These are phyloP conservation scores for Cytospora leucostoma DNA, from an alignment of 2,329 filamentous ascomycete genomes.

Conservation along the genomic window DNA sequence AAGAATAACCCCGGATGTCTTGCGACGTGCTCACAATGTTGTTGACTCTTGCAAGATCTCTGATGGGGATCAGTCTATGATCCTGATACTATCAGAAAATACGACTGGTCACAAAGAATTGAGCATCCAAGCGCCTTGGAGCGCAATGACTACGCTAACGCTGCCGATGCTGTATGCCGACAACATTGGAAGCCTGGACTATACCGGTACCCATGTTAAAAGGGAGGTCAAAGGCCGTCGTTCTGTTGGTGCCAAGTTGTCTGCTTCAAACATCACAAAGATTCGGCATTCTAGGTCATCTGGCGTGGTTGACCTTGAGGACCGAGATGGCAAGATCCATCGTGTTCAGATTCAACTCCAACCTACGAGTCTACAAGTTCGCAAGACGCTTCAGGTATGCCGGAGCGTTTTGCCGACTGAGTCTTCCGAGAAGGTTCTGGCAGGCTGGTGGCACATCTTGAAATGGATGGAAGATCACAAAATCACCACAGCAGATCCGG, in stretches of 20 bases:
- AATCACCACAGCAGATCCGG: constrained; percentile 51
- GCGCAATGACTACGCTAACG: constrained; percentile 65
- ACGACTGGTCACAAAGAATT: constrained; percentile 65
- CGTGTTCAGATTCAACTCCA: constrained; percentile 68
- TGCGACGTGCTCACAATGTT: constrained; percentile 65
- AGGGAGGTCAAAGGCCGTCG: constrained; percentile 53
- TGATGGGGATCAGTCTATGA: constrained; percentile 67
- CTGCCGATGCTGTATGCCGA: constrained; percentile 62
- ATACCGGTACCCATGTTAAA: constrained; percentile 52
- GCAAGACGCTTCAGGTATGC: constrained; percentile 61
- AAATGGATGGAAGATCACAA: constrained; percentile 63
- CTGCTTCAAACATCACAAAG: constrained; percentile 50
- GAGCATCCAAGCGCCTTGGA: constrained; percentile 76
- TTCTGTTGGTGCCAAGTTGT: constrained; percentile 48
- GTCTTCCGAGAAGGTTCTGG: constrained; percentile 61
- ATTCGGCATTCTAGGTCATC: constrained; percentile 59
- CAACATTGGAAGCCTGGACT: constrained; percentile 61
- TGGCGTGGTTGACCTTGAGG: constrained; percentile 67
- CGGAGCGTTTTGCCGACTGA: constrained; percentile 63
- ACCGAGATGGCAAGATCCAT: constrained; percentile 63
- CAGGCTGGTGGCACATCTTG: constrained; percentile 73
- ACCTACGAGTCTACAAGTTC: constrained; percentile 63
- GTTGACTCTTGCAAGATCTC: constrained; percentile 71
- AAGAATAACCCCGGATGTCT: constrained; percentile 50
- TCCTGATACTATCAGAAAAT: constrained; percentile 69